phyloP scores from a whole-genome alignment of 2,329 filamentous ascomycete genomes.

The Fusarium nematophilum region DNA sequence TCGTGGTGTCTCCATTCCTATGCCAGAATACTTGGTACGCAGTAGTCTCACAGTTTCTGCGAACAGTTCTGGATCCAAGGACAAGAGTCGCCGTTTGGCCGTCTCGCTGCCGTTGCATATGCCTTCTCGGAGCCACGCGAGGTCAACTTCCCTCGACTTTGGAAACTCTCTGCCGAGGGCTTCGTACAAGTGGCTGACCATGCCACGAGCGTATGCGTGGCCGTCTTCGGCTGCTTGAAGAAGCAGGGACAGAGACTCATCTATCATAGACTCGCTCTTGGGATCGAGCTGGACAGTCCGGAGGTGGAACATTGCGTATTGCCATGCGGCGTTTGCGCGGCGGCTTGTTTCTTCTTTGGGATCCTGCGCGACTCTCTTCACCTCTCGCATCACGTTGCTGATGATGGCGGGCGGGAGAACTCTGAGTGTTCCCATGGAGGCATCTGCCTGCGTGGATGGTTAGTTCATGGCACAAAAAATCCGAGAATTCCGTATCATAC shows the following conservation, averaged over 20 bases:
- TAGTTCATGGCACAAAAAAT: too few species aligned
- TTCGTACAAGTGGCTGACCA: not conserved
- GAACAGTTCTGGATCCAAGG: not conserved
- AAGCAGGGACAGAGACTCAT: not conserved
- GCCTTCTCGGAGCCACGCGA: not conserved
- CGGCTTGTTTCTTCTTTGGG: not conserved
- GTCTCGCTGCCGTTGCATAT: not conserved
- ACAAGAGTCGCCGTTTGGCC: not conserved
- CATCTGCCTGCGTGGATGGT: not conserved
- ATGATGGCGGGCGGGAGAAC: not conserved
- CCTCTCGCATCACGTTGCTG: not conserved
- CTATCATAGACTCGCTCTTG: not conserved
- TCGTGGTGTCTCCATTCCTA: not conserved
- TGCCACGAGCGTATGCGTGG: not conserved
- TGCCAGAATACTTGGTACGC: not conserved
- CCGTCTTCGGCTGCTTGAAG: not conserved
- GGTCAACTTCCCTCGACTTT: not conserved
- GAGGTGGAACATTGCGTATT: not conserved
- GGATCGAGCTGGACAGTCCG: not conserved
- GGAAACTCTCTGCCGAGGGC: not conserved
- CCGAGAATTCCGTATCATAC: too few species aligned
- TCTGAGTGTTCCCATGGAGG: not conserved
- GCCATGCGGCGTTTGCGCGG: not conserved
- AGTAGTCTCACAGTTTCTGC: not conserved
- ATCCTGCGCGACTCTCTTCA: not conserved